phyloP scores from a whole-genome alignment of 2,329 filamentous ascomycete species.

The Emmonsiellopsis sp. region DNA sequence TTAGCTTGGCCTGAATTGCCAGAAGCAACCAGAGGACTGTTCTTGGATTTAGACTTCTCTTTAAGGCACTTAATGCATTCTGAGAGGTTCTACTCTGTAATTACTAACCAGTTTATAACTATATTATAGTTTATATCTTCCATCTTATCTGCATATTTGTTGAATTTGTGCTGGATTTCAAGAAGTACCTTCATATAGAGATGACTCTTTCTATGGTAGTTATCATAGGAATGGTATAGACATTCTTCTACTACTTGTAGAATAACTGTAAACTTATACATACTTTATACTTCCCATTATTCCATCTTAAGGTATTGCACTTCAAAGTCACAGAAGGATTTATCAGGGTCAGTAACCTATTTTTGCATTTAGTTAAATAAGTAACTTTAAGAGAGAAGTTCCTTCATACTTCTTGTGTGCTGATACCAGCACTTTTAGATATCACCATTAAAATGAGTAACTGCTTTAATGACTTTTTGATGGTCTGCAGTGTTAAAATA shows the following conservation, averaged over 20 bases:
- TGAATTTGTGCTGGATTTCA: background rate
- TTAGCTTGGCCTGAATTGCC: too few relatives aligned
- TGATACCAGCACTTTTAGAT: background rate
- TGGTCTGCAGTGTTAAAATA: background rate
- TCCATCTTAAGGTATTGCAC: background rate
- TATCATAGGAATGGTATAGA: background rate
- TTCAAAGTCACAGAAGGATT: background rate
- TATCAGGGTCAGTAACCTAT: background rate
- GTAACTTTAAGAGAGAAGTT: background rate
- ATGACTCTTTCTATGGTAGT: background rate
- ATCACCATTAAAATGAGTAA: background rate
- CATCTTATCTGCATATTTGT: background rate
- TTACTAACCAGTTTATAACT: background rate
- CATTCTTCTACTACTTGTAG: background rate
- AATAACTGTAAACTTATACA: background rate
- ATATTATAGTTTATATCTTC: background rate
- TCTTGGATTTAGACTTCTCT: background rate
- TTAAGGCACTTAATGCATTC: background rate
- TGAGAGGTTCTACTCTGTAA: background rate
- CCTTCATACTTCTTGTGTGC: background rate
- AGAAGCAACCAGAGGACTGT: too few relatives aligned
- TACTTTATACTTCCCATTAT: background rate
- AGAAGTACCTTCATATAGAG: background rate
- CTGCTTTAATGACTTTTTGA: background rate
- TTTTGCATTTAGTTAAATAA: background rate